Conservation (phyloP, 1,284 basidiomycete genomes). For the Polyporus tsugae region DNA sequence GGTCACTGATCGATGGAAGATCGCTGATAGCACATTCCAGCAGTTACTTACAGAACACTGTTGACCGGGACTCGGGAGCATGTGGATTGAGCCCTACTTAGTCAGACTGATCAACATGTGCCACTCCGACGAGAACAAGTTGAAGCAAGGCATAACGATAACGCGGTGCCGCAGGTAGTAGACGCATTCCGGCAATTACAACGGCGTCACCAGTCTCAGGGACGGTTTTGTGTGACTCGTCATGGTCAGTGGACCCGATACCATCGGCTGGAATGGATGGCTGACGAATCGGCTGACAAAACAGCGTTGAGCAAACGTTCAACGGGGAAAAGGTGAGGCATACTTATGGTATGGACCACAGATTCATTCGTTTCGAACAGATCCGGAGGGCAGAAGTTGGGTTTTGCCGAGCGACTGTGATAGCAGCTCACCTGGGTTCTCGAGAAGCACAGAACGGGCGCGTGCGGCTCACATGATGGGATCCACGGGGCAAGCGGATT, state of each 20-base stretch:
- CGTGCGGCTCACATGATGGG: slow-evolving; percentile 5
- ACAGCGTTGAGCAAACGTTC: not conserved
- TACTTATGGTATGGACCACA: not conserved
- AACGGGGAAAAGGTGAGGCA: not conserved
- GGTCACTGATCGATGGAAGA: not conserved
- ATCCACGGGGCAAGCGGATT: not conserved
- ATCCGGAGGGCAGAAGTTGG: not conserved
- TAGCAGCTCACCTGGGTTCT: not conserved
- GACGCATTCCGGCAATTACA: not conserved
- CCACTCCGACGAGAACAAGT: not conserved
- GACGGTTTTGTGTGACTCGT: not conserved
- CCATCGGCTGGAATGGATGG: not conserved
- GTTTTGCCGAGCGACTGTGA: slow-evolving; percentile 1
- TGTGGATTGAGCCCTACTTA: not conserved
- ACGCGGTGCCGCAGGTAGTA: slow-evolving; percentile 1
- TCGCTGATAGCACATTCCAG: not conserved
- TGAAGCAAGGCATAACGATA: not conserved
- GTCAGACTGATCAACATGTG: not conserved
- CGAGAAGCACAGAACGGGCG: not conserved
- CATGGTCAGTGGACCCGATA: not conserved
- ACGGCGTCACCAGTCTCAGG: not conserved
- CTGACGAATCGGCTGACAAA: not conserved
- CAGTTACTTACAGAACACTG: not conserved
- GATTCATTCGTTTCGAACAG: not conserved
- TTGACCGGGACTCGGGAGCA: too few species aligned